Percentiles rank a stretch among this genome's conserved stretches.
These are phyloP conservation scores for Scedosporium minutisporum DNA, from an alignment of 2,329 filamentous ascomycete species.

Conservation along the genomic window DNA sequence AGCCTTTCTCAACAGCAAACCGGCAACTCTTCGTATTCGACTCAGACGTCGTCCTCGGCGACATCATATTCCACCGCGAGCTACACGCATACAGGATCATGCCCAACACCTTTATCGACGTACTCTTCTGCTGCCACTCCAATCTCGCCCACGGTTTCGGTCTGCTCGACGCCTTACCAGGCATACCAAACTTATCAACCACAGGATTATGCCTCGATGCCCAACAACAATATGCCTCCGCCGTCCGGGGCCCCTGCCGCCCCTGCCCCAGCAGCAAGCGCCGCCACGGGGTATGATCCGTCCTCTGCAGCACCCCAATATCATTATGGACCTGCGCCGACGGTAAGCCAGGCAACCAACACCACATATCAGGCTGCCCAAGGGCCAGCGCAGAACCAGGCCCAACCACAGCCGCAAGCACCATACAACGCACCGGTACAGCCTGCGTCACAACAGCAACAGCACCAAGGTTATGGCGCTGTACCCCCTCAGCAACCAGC, in stretches of 20 bases:
- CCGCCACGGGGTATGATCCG: background rate
- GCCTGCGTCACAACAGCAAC: background rate
- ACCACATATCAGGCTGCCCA: background rate
- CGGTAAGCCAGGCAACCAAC: background rate
- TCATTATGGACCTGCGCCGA: background rate
- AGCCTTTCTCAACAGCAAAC: background rate
- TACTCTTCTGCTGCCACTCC: background rate
- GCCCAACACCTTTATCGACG: background rate
- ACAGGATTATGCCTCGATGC: background rate
- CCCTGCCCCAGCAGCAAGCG: background rate
- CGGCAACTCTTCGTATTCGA: background rate
- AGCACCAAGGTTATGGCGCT: background rate
- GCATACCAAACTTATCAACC: background rate
- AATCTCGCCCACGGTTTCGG: background rate
- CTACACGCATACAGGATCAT: background rate
- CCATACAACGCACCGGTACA: background rate
- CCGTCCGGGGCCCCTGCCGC: background rate
- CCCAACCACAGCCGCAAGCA: constrained; percentile 1
- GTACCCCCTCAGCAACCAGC: background rate
- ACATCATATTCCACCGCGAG: background rate
- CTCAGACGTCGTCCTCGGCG: background rate
- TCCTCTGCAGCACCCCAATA: background rate
- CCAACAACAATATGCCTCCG: background rate
- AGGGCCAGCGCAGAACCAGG: background rate
- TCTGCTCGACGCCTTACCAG: background rate